Evolutionary conservation across 2,329 filamentous ascomycete species (phyloP), one percentile per base, ranked within the genome.

Genomic region (Aspergillus ustus): DNA sequence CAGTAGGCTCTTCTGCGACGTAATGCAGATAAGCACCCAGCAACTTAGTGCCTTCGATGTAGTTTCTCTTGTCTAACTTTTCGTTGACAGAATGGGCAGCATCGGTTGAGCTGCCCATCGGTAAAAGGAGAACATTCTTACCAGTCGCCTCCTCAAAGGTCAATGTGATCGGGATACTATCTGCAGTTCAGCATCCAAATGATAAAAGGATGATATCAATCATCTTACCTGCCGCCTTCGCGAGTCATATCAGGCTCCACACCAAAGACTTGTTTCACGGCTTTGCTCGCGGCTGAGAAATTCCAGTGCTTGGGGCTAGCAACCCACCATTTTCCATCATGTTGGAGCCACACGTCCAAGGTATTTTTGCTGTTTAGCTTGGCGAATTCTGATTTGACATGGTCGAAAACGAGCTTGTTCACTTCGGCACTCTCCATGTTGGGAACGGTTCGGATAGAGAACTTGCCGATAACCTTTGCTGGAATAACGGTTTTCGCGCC

Each of bases 401-500:
- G 91, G 77, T 91, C 89, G 82, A 88, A 91, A 48, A 99, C 94
- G 49, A 90, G 84, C 74, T 88, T 85, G 81, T 96, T 96, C 72
- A 97, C 96, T 74, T 89, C 87, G 60, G 92, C 89, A 70, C 92
- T 92, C 76, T 97, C 91, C 95, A 99, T 99, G 82, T 99, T 88
- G 57, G 95, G 95, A 22, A 99, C 95, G 40, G 93, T 98, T 69
- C 95, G 89, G 81, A 99, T 97, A 54, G 92, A 96, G 84, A 99
- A 99, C 83, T 99, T 99, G 80, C 95, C 95, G 72, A 90, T 91
- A 61, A 99, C 95, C 84, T 97, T 97, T 73, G 95, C 94, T 3
- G 95, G 95, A 71, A 99, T 99, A 72, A 99, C 95, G 1, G 95
- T 99, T 87, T 99, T 99, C 60, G 93, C 95, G 51, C 95, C 95